Percentiles rank a stretch among this genome's conserved stretches.
Conservation (phyloP, 352 stramenopile genomes). For the Pythium aphanidermatum region DNA sequence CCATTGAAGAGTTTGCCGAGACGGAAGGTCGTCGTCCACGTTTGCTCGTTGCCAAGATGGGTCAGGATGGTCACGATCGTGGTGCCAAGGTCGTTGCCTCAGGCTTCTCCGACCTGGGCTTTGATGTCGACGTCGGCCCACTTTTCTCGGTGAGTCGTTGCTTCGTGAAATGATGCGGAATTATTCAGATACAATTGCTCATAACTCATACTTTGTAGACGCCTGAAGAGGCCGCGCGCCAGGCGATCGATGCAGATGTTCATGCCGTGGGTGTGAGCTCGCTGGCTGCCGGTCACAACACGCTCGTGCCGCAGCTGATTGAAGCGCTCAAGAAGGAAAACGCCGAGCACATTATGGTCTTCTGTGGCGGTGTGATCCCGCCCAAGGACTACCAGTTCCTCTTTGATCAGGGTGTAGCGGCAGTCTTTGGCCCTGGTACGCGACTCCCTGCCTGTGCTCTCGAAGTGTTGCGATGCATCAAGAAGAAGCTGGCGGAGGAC, state of each 20-base stretch:
- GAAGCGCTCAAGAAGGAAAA: constrained; percentile 88
- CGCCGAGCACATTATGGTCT: constrained; percentile 91
- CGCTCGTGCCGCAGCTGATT: constrained; percentile 91
- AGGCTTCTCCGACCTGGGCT: constrained; percentile 95
- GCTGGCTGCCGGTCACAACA: constrained; percentile 94
- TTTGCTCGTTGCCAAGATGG: constrained; percentile 95
- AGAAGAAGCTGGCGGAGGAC: constrained; percentile 48
- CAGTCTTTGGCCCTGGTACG: constrained; percentile 95
- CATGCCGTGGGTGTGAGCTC: constrained; percentile 90
- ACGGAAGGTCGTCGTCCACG: constrained; percentile 89
- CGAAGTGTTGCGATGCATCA: constrained; percentile 44
- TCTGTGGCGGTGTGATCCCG: constrained; percentile 95
- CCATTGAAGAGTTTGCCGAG: constrained; percentile 92
- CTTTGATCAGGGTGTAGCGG: constrained; percentile 87
- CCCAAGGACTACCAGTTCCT: constrained; percentile 95
- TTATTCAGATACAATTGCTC: no score
- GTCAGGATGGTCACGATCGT: constrained; percentile 96
- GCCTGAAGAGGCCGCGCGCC: constrained; percentile 45
- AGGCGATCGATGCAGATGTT: constrained; percentile 94
- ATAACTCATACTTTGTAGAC: no score
- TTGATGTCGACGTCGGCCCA: constrained; percentile 96
- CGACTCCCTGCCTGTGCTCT: constrained; percentile 81
- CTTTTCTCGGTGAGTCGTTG: constrained; percentile 84
- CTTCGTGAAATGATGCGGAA: no score
- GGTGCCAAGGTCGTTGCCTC: constrained; percentile 96